These are phyloP conservation scores for Parasitella parasitica DNA, from an alignment of 371 early-diverging fungal genomes.

Conservation along the genomic window DNA sequence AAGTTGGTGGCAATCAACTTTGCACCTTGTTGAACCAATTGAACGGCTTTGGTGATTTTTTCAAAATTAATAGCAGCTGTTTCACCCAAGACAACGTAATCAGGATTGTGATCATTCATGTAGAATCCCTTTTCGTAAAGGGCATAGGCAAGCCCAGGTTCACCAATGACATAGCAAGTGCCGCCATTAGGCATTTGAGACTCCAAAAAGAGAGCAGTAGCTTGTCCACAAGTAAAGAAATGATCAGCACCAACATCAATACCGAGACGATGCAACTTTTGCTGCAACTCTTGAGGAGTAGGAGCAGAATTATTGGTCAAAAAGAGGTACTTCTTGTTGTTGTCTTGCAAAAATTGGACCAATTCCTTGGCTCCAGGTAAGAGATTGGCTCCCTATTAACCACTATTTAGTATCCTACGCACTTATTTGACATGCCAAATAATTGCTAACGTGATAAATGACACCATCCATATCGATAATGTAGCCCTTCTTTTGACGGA, in stretches of 20 bases:
- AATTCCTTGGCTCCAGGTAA: slow-evolving; percentile 64
- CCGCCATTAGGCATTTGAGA: slow-evolving; percentile 60
- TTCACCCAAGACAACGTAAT: slow-evolving; percentile 68
- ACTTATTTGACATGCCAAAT: neutral
- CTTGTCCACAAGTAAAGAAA: slow-evolving; percentile 66
- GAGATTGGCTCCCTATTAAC: slow-evolving; percentile 44
- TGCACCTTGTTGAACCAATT: slow-evolving; percentile 55
- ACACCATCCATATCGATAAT: slow-evolving; percentile 73
- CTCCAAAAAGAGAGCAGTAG: slow-evolving; percentile 62
- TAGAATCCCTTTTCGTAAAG: slow-evolving; percentile 67
- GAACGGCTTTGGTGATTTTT: slow-evolving; percentile 61
- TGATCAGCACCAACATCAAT: slow-evolving; percentile 57
- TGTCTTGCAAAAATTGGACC: slow-evolving; percentile 55
- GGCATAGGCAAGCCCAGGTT: slow-evolving; percentile 63
- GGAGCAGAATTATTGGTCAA: slow-evolving; percentile 70
- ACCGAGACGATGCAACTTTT: slow-evolving; percentile 59
- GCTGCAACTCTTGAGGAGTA: slow-evolving; percentile 64
- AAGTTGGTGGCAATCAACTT: slow-evolving; percentile 68
- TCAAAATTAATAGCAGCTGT: slow-evolving; percentile 60
- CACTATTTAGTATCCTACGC: neutral
- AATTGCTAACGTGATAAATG: slow-evolving; percentile 56
- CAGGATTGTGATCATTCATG: slow-evolving; percentile 65
- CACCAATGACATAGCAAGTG: slow-evolving; percentile 63
- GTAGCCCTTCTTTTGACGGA: slow-evolving; percentile 61
- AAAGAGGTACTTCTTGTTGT: slow-evolving; percentile 66